Base-by-base conservation (phyloP, 805 yeast genomes). In the Ogataea methylovora region DNA sequence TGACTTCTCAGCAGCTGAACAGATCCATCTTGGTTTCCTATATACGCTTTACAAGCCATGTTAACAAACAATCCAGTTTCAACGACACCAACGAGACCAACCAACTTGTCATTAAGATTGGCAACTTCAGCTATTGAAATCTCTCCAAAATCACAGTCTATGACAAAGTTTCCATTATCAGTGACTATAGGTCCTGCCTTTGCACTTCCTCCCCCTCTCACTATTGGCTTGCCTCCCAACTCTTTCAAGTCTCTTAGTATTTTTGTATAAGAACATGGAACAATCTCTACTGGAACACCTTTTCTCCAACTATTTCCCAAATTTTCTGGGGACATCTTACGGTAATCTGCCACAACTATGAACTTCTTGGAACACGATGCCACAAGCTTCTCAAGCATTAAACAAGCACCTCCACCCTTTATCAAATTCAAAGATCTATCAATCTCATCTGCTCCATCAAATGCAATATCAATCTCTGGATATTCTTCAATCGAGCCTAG, bases 381-480 rank as follows among this genome's bases (percentile, higher is more conserved):
- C 11, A 92, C 95, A 34, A 92, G 69, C 61, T 92, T 92, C 59
- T 92, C 98, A 63, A 90, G 98, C 63, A 92, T 80, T 43, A 87
- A 67, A 58, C 98, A 92, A 2, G 97, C 98, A 29, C 98, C 98
- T 31, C 98, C 98, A 45, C 98, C 98, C 61, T 92, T 92, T 56
- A 92, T 92, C 48, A 88, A 77, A 53, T 87, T 84, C 48, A 92
- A 68, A 16, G 69, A 54, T 4, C 73, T 54, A 58, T 90, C 97
- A 38, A 88, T 88, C 60, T 92, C 98, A 60, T 92, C 98, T 3
- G 98, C 97, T 30, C 98, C 98, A 58, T 92, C 98, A 56, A 92
- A 92, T 2, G 96, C 95, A 46, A 92, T 76, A 55, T 92, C 98
- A 29, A 92, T 64, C 16, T 70, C 69, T 2, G 94, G 84, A 44